Percentiles rank a stretch among this genome's conserved stretches.
Conservation (phyloP, 441 rosid species). For the Brassica hybrid region DNA sequence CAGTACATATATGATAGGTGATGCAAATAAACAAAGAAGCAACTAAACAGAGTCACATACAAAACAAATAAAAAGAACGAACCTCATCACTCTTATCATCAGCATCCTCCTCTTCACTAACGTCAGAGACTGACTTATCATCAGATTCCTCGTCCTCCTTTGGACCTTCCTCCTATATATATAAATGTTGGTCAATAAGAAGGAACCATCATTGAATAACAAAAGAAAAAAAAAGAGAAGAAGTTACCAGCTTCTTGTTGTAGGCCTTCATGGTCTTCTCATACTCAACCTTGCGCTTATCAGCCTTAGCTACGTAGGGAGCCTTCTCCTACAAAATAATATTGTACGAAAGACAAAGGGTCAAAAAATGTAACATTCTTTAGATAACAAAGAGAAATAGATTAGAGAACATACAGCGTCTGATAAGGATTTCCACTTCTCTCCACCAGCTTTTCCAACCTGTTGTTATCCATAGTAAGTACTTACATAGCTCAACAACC, state of each 20-base stretch:
- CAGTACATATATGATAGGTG: not conserved
- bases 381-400: too few relatives aligned
- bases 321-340: slow-evolving; percentile 78
- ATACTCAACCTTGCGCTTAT: slow-evolving; percentile 86
- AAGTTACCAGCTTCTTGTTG: slow-evolving; percentile 55
- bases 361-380: not conserved
- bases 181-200: too few relatives aligned
- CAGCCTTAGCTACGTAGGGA: slow-evolving; percentile 83
- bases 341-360: not conserved
- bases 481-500: not conserved
- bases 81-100: slow-evolving; percentile 82
- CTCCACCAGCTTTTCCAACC: slow-evolving; percentile 99
- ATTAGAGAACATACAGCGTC: slow-evolving; percentile 58
- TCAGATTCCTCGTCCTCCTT: slow-evolving; percentile 88
- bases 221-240: too few relatives aligned
- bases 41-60: not conserved
- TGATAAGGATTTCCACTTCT: slow-evolving; percentile 87
- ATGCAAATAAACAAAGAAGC: slow-evolving; percentile 1
- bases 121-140: slow-evolving; percentile 84
- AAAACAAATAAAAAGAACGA: not conserved
- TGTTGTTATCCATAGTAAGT: slow-evolving; percentile 13
- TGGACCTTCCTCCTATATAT: slow-evolving; percentile 68
- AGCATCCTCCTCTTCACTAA: slow-evolving; percentile 64
- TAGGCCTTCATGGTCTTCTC: slow-evolving; percentile 95
- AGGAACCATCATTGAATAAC: too few relatives aligned